Conservation (phyloP, 1,284 basidiomycete species). For the Phlebopus sp. region DNA sequence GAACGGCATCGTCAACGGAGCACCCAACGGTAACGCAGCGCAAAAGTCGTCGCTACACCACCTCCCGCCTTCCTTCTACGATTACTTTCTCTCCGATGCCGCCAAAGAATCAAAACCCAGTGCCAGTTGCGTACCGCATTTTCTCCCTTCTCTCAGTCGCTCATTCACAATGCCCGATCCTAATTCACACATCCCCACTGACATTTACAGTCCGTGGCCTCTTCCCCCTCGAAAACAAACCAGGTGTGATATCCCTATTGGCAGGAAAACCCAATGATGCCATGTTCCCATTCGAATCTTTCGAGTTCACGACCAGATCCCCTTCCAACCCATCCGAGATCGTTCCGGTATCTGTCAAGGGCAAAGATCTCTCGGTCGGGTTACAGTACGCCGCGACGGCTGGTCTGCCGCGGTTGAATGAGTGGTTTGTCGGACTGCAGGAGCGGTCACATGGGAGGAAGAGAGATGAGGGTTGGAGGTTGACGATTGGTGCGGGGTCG, state of each 20-base stretch:
- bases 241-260: constrained; percentile 85
- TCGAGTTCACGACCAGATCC: constrained; percentile 57
- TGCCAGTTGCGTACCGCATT: constrained; percentile 46
- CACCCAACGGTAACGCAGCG: neutral
- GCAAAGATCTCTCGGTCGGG: constrained; percentile 55
- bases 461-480: constrained; percentile 63
- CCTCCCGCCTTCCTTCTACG: constrained; percentile 52
- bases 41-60: constrained; percentile 12
- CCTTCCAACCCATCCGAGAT: constrained; percentile 46
- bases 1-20: neutral
- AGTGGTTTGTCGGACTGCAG: constrained; percentile 71
- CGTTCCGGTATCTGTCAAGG: constrained; percentile 50
- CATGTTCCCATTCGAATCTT: constrained; percentile 84
- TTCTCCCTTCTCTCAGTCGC: neutral
- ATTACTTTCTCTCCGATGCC: constrained; percentile 52
- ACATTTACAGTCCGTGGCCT: constrained; percentile 51
- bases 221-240: constrained; percentile 72
- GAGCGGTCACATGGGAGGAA: constrained; percentile 59
- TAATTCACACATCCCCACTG: neutral
- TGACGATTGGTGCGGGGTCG: constrained; percentile 80
- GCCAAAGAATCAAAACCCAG: constrained; percentile 59
- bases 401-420: constrained; percentile 61
- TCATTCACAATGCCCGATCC: neutral
- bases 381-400: constrained; percentile 80
- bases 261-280: constrained; percentile 85